A percentile compares a stretch with the other conserved stretches of the same genome.
Conservation (phyloP, 768 basidiomycete species). For the Podaxis sp. region DNA sequence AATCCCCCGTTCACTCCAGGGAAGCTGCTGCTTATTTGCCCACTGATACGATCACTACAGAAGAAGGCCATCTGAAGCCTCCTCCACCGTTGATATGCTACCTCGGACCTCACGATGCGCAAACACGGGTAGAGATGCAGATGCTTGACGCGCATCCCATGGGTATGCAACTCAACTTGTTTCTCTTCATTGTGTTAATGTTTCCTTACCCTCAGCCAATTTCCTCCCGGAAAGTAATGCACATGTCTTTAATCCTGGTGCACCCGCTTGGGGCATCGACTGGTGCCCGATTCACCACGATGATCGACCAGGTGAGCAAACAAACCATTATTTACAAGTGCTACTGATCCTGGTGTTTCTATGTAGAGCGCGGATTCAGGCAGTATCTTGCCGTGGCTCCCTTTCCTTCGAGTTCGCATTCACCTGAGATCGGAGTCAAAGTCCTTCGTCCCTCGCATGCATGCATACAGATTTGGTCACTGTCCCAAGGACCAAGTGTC, state of each 20-base stretch:
- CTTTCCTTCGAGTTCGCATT: slow-evolving; percentile 62
- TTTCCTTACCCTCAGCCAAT: slow-evolving; percentile 44
- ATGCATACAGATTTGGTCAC: slow-evolving; percentile 88
- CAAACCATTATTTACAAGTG: background rate
- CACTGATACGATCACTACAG: slow-evolving; percentile 45
- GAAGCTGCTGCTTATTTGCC: slow-evolving; percentile 62
- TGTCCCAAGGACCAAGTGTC: slow-evolving; percentile 21
- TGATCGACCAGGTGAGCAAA: slow-evolving; percentile 50
- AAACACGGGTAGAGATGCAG: slow-evolving; percentile 45
- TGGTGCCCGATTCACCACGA: slow-evolving; percentile 84
- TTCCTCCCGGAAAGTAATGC: slow-evolving; percentile 58
- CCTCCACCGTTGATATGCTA: slow-evolving; percentile 59
- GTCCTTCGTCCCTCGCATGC: slow-evolving; percentile 53
- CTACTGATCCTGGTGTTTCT: background rate
- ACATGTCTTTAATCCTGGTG: slow-evolving; percentile 83
- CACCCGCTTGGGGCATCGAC: slow-evolving; percentile 87
- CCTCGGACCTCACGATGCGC: slow-evolving; percentile 63
- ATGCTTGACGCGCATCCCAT: slow-evolving; percentile 49
- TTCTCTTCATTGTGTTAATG: slow-evolving; percentile 4
- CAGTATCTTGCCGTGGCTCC: slow-evolving; percentile 88
- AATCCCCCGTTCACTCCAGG: slow-evolving; percentile 33
- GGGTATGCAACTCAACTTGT: slow-evolving; percentile 40
- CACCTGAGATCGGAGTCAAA: slow-evolving; percentile 66
- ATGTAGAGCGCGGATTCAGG: slow-evolving; percentile 49
- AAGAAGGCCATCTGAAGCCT: slow-evolving; percentile 49